These are phyloP conservation scores for Phalaenopsis aphrodite DNA, from an alignment of 106 monocot genomes.

Conservation along the genomic window DNA sequence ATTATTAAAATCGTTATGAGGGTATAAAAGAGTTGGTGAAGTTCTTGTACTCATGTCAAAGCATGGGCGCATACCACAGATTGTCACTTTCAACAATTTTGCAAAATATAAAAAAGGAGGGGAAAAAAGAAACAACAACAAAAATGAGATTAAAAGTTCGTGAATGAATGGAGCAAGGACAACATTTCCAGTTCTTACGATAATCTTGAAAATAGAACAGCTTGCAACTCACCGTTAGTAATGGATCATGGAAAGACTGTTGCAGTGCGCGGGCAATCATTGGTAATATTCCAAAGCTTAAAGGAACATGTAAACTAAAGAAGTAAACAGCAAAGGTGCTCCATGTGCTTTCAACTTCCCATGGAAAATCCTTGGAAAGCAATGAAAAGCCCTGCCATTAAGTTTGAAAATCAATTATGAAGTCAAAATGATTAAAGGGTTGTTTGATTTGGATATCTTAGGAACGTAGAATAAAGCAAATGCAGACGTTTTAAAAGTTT, in stretches of 20 bases:
- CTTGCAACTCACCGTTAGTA: constrained; percentile 33
- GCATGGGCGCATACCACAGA: no score
- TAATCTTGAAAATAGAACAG: no score
- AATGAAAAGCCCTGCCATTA: constrained; percentile 52
- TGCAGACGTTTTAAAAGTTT: neutral
- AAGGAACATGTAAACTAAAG: constrained; percentile 68
- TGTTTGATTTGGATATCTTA: neutral
- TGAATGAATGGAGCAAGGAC: neutral
- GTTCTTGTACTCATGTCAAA: neutral
- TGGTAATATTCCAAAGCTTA: constrained; percentile 80
- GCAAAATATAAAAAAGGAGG: no score
- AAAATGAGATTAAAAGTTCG: neutral
- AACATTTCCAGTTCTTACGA: neutral
- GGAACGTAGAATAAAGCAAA: neutral
- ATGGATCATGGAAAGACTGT: constrained; percentile 54
- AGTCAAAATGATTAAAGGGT: neutral
- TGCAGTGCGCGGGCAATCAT: constrained; percentile 35
- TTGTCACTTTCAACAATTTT: no score
- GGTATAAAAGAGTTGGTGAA: neutral
- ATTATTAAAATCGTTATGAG: neutral
- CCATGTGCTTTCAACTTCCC: constrained; percentile 59
- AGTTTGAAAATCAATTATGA: neutral
- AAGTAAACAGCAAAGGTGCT: constrained; percentile 68
- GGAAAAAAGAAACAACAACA: no score
- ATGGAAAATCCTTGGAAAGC: constrained; percentile 40